These are phyloP conservation scores for Fraxinus nigra DNA, from an alignment of 305 asterid species.

Conservation along the genomic window DNA sequence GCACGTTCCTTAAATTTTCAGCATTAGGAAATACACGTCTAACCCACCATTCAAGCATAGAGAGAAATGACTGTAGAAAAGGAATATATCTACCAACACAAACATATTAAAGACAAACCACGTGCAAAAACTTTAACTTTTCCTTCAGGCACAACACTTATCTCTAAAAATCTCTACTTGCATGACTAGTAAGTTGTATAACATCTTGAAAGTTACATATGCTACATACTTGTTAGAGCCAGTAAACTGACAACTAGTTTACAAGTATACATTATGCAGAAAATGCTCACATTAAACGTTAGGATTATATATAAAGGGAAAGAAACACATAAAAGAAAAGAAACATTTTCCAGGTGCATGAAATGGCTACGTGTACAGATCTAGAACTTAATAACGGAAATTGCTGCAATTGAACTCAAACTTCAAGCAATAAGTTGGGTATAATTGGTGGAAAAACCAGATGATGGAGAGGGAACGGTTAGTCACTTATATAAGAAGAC, in stretches of 20 bases:
- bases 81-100: not conserved
- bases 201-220: not conserved
- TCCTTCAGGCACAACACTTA: not conserved
- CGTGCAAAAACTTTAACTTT: not conserved
- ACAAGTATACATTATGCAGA: slow-evolving; percentile 1
- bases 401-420: not conserved
- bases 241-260: not conserved
- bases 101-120: not conserved
- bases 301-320: not conserved
- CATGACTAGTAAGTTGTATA: not conserved
- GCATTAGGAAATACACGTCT: slow-evolving; percentile 12
- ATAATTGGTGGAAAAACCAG: not conserved
- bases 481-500: not conserved
- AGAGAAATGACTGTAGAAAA: slow-evolving; percentile 12
- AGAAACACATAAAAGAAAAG: not conserved
- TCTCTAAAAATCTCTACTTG: slow-evolving; percentile 12
- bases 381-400: not conserved
- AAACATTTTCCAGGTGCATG: not conserved
- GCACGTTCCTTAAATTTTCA: slow-evolving; percentile 31
- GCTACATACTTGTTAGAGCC: not conserved
- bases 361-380: not conserved
- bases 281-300: not conserved
- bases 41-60: not conserved
- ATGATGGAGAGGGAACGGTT: not conserved
- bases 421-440: not conserved